A percentile compares a stretch with the other conserved stretches of the same genome.
Evolutionary conservation across 2,329 filamentous ascomycete genomes (phyloP).

Genomic region (Xylaria multiplex): DNA sequence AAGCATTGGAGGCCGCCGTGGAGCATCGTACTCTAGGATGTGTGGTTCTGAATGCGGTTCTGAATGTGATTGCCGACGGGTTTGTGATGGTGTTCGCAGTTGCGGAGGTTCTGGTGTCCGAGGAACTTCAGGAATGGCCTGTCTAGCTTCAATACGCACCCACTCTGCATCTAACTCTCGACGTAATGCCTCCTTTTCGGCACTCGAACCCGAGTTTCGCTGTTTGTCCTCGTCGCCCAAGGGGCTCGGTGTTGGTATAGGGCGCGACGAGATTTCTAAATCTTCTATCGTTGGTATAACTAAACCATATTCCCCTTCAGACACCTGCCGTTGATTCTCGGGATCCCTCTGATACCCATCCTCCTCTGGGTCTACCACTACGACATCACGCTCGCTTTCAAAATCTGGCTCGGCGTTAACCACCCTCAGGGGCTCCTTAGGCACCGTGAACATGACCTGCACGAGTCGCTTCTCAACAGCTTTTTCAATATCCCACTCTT

Average conservation of each 20-base stretch:
- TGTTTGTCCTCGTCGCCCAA: slow-evolving; percentile 36
- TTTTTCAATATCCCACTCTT: slow-evolving; percentile 74
- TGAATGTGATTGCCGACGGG: background rate
- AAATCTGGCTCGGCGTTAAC: slow-evolving; percentile 78
- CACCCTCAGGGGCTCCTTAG: slow-evolving; percentile 85
- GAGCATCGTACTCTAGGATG: slow-evolving; percentile 1
- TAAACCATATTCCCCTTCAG: background rate
- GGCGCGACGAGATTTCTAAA: background rate
- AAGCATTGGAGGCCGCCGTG: slow-evolving; percentile 17
- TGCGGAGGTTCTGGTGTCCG: slow-evolving; percentile 23
- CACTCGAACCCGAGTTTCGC: background rate
- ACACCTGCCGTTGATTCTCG: background rate
- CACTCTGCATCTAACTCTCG: slow-evolving; percentile 43
- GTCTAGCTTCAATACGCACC: slow-evolving; percentile 31
- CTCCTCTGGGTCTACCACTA: slow-evolving; percentile 54
- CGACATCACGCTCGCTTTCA: slow-evolving; percentile 55
- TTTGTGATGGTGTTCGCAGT: slow-evolving; percentile 24
- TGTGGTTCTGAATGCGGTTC: slow-evolving; percentile 14
- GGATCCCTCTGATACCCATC: slow-evolving; percentile 5
- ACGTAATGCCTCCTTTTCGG: slow-evolving; percentile 39
- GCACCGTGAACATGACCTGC: slow-evolving; percentile 93
- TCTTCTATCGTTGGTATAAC: background rate
- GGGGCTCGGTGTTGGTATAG: slow-evolving; percentile 29
- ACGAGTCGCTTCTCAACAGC: slow-evolving; percentile 77
- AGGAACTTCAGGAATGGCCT: slow-evolving; percentile 23